A percentile compares a stretch with the other conserved stretches of the same genome.
Conservation (phyloP, 495 filamentous ascomycete species). For the Penicillium odoratum region DNA sequence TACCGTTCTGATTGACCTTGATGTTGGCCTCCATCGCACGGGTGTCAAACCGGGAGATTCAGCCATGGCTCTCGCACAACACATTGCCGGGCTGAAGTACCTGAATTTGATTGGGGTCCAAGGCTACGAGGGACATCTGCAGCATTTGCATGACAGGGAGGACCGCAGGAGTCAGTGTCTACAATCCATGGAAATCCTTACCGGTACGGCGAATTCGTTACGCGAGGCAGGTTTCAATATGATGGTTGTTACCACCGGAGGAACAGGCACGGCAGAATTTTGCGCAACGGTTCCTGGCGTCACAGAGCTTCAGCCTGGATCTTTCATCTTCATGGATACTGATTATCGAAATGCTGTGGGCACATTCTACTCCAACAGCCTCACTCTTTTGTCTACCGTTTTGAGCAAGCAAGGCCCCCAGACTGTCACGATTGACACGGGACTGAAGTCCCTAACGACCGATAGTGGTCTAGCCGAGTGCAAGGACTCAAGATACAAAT, state of each 20-base stretch:
- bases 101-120: conserved; percentile 37
- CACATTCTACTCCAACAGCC: conserved; percentile 37
- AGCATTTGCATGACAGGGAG: conserved; percentile 34
- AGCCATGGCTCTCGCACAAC: conserved; percentile 29
- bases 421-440: conserved; percentile 36
- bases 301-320: conserved; percentile 41
- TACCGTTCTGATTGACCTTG: conserved; percentile 33
- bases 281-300: conserved; percentile 40
- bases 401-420: conserved; percentile 36
- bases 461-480: conserved; percentile 42
- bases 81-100: conserved; percentile 25
- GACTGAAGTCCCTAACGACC: conserved; percentile 40
- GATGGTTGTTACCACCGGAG: conserved; percentile 37
- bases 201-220: conserved; percentile 27
- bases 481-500: conserved; percentile 32
- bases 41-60: conserved; percentile 29
- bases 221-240: conserved; percentile 33
- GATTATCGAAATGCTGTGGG: conserved; percentile 43
- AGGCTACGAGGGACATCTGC: conserved; percentile 40
- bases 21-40: conserved; percentile 41
- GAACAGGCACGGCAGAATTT: conserved; percentile 40
- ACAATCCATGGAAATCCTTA: conserved; percentile 33
- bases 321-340: conserved; percentile 46
- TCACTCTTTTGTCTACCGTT: conserved; percentile 37
- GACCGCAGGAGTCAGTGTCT: conserved; percentile 34